These are phyloP conservation scores for Blastobotrys aristatus DNA, from an alignment of 1,139 yeast species.

Conservation along the genomic window DNA sequence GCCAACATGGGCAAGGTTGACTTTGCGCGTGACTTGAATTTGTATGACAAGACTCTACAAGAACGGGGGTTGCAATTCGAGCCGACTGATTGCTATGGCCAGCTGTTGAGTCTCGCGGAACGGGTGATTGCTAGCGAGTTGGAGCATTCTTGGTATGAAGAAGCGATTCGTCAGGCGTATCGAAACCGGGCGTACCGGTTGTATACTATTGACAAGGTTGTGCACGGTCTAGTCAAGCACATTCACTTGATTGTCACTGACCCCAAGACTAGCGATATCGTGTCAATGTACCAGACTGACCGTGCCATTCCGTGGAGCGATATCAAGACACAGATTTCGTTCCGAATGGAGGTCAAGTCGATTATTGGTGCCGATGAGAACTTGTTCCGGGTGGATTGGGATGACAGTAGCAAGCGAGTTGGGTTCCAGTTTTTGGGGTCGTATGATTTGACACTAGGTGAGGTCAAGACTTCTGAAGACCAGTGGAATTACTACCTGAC, in stretches of 20 bases:
- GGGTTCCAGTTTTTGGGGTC: constrained; percentile 74
- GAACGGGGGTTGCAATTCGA: constrained; percentile 72
- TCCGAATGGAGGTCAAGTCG: constrained; percentile 81
- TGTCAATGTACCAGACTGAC: constrained; percentile 77
- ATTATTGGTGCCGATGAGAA: constrained; percentile 82
- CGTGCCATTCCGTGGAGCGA: constrained; percentile 51
- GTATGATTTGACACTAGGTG: constrained; percentile 84
- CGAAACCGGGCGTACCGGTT: constrained; percentile 88
- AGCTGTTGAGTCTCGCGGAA: constrained; percentile 66
- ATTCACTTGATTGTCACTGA: constrained; percentile 77
- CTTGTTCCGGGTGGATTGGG: constrained; percentile 80
- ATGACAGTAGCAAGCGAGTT: constrained; percentile 50
- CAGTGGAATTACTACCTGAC: constrained; percentile 91
- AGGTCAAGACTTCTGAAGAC: constrained; percentile 69
- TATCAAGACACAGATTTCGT: constrained; percentile 82
- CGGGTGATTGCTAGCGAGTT: constrained; percentile 82
- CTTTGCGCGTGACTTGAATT: constrained; percentile 83
- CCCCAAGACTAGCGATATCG: constrained; percentile 73
- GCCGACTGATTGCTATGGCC: constrained; percentile 70
- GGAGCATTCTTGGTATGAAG: constrained; percentile 96
- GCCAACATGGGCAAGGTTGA: constrained; percentile 55
- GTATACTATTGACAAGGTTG: constrained; percentile 89
- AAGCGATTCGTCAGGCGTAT: constrained; percentile 89
- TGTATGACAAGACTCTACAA: constrained; percentile 74
- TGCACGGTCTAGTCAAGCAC: constrained; percentile 86